Conservation (phyloP, 331 rosid species). For the Malus hybrid region DNA sequence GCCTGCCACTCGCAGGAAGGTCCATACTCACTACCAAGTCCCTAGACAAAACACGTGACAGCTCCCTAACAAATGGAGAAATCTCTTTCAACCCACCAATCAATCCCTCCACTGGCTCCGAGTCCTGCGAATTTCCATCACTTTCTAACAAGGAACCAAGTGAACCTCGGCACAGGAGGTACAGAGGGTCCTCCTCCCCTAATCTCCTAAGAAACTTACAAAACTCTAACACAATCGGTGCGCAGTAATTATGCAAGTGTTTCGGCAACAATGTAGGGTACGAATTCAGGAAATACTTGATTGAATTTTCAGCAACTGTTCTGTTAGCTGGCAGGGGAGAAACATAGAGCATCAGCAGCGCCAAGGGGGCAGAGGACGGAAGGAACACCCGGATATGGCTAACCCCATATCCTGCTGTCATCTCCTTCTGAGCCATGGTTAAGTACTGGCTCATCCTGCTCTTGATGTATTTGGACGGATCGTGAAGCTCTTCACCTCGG, state of each 20-base stretch:
- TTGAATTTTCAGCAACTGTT: constrained; percentile 25
- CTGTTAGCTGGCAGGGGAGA: constrained; percentile 24
- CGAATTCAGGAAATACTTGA: constrained; percentile 35
- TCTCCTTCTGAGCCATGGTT: constrained; percentile 13
- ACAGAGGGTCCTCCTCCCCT: constrained; percentile 43
- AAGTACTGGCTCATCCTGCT: constrained; percentile 19
- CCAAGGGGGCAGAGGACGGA: constrained; percentile 38
- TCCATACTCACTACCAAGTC: constrained; percentile 35
- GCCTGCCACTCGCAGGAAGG: constrained; percentile 21
- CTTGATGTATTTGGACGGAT: constrained; percentile 29
- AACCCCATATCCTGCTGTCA: constrained; percentile 11
- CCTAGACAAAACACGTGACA: constrained; percentile 27
- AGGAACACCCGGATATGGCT: constrained; percentile 48
- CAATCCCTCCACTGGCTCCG: constrained; percentile 8
- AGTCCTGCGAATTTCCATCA: constrained; percentile 10
- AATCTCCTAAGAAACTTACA: constrained; percentile 55
- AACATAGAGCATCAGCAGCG: constrained; percentile 46
- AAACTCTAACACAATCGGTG: constrained; percentile 41
- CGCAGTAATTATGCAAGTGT: constrained; percentile 26
- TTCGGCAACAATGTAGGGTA: constrained; percentile 18
- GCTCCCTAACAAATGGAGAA: constrained; percentile 46
- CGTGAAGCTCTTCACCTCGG: constrained; percentile 30
- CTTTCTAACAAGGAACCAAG: constrained; percentile 37
- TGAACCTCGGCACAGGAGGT: constrained; percentile 38
- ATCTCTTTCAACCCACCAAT: constrained; percentile 33